Evolutionary conservation across 2,329 filamentous ascomycete species (phyloP).

Genomic region (Endoconidiophora polonica): DNA sequence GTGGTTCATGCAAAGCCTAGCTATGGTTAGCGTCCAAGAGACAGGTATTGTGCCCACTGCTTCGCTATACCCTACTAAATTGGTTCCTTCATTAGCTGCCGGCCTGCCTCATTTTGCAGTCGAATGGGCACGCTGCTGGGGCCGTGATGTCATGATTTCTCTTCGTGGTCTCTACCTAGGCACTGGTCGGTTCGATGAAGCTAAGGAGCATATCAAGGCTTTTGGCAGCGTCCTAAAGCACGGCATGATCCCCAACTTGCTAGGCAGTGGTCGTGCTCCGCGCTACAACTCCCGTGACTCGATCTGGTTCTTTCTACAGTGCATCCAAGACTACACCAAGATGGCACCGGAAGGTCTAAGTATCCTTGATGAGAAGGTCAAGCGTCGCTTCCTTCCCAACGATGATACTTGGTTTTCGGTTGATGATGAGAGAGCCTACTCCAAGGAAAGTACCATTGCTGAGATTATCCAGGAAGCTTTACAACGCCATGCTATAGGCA

Average conservation of each 20-base stretch:
- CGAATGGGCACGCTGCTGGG: slow-evolving; percentile 94
- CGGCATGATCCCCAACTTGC: slow-evolving; percentile 91
- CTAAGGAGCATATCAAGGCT: slow-evolving; percentile 82
- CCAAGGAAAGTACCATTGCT: slow-evolving; percentile 62
- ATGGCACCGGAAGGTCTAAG: slow-evolving; percentile 61
- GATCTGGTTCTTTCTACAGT: slow-evolving; percentile 94
- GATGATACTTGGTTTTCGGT: slow-evolving; percentile 87
- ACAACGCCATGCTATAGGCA: slow-evolving; percentile 75
- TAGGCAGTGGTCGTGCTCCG: slow-evolving; percentile 70
- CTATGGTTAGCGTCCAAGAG: slow-evolving; percentile 83
- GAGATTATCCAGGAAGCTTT: slow-evolving; percentile 88
- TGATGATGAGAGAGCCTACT: slow-evolving; percentile 73
- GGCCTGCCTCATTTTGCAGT: slow-evolving; percentile 87
- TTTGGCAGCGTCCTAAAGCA: slow-evolving; percentile 96
- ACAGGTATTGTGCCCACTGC: slow-evolving; percentile 79
- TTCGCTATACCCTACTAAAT: slow-evolving; percentile 73
- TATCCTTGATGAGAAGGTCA: slow-evolving; percentile 60
- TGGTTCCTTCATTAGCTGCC: slow-evolving; percentile 75
- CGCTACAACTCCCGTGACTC: slow-evolving; percentile 94
- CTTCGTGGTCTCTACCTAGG: slow-evolving; percentile 81
- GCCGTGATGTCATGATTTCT: slow-evolving; percentile 91
- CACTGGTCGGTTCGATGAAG: slow-evolving; percentile 74
- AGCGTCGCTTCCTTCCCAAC: slow-evolving; percentile 79
- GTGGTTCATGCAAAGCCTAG: slow-evolving; percentile 73
- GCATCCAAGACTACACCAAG: slow-evolving; percentile 80